Conservation (phyloP, 768 basidiomycete species). For the Terana coerulea region DNA sequence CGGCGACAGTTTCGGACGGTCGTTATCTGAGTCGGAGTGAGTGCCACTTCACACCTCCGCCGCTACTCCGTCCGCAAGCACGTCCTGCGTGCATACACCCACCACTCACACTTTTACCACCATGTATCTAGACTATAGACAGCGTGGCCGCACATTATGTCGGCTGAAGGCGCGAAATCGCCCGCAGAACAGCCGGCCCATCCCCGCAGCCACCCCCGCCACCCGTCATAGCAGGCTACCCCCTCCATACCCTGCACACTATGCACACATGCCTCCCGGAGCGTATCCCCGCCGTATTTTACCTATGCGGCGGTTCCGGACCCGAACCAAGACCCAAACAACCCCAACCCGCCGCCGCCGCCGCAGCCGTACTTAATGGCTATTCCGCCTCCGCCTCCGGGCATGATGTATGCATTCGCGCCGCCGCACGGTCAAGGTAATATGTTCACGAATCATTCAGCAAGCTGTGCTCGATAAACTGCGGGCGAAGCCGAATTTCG, state of each 20-base stretch:
- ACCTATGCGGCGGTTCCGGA: conserved; percentile 24
- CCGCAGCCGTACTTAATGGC: conserved; percentile 37
- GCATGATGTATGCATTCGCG: conserved; percentile 41
- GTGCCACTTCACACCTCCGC: conserved; percentile 23
- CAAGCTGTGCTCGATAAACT: background rate
- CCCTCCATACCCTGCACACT: conserved; percentile 24
- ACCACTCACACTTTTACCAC: conserved; percentile 10
- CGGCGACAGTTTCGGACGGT: conserved; percentile 29
- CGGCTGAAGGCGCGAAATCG: conserved; percentile 19
- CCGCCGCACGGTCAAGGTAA: conserved; percentile 36
- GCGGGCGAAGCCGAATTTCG: no score
- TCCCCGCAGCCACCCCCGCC: conserved; percentile 6
- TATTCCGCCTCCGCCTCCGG: conserved; percentile 30
- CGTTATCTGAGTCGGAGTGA: conserved; percentile 30
- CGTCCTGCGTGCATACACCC: background rate
- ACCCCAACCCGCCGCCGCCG: conserved; percentile 27
- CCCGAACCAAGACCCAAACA: conserved; percentile 30
- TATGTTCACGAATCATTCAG: conserved; percentile 3
- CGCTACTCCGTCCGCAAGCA: conserved; percentile 3
- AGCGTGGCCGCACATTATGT: conserved; percentile 13
- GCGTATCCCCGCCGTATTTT: conserved; percentile 26
- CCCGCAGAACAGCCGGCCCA: conserved; percentile 14
- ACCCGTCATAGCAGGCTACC: conserved; percentile 14
- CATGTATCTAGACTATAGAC: conserved; percentile 18
- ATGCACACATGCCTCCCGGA: conserved; percentile 15